Evolutionary conservation across 805 yeast species (phyloP).

Genomic region (Millerozyma miso): DNA sequence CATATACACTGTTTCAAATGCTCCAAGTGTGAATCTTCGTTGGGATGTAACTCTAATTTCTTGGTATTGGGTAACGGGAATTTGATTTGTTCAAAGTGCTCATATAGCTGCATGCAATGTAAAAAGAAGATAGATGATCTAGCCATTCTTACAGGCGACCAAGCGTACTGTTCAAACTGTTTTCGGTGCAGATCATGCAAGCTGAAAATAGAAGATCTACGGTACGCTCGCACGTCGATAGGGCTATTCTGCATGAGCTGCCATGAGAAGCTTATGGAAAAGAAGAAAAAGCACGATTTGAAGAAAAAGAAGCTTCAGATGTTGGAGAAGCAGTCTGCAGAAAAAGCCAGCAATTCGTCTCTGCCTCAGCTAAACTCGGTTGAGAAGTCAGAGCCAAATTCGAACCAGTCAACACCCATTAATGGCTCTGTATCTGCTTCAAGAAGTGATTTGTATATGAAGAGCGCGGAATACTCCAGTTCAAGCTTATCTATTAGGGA

Average conservation of each 20-base stretch:
- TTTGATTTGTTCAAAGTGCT: constrained; percentile 83
- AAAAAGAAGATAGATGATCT: constrained; percentile 83
- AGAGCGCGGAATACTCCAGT: constrained; percentile 4
- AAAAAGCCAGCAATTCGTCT: background rate
- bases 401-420: background rate
- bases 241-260: constrained; percentile 93
- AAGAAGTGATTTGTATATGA: background rate
- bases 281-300: constrained; percentile 61
- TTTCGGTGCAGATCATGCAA: constrained; percentile 88
- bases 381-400: background rate
- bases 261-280: constrained; percentile 76
- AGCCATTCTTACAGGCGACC: constrained; percentile 92
- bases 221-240: constrained; percentile 89
- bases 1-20: constrained; percentile 91
- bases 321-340: constrained; percentile 7
- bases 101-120: constrained; percentile 87
- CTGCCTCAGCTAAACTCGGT: background rate
- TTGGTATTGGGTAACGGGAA: constrained; percentile 91
- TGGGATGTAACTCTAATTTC: constrained; percentile 87
- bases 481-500: constrained; percentile 10
- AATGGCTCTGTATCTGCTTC: background rate
- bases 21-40: constrained; percentile 69
- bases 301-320: constrained; percentile 31
- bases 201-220: constrained; percentile 76
- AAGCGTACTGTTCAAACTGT: constrained; percentile 88